Percentiles rank a stretch among this genome's conserved stretches.
phyloP scores from a whole-genome alignment of 169 alveolate species.

The Cyclospora cayetanensis region DNA sequence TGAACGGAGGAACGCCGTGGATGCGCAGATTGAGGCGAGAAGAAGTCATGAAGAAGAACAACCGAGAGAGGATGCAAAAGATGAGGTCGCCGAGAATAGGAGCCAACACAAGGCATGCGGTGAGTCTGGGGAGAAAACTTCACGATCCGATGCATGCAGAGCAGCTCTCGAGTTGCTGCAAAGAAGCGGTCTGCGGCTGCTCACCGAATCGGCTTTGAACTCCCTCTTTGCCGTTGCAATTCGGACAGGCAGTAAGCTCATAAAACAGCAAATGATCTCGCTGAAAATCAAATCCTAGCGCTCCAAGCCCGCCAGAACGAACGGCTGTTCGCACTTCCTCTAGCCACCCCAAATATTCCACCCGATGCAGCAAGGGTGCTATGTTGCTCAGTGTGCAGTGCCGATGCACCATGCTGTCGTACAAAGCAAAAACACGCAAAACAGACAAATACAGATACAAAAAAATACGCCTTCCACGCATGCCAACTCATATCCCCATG shows the following conservation, averaged over 20 bases:
- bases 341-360: slow-evolving; percentile 17
- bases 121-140: too few relatives aligned
- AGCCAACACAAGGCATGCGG: too few relatives aligned
- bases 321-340: slow-evolving; percentile 1
- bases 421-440: background rate
- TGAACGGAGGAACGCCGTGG: background rate
- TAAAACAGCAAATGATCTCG: slow-evolving; percentile 21
- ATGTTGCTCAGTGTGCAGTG: background rate
- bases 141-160: too few relatives aligned
- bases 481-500: background rate
- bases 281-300: slow-evolving; percentile 20
- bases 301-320: background rate
- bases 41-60: background rate
- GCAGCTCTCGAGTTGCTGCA: background rate
- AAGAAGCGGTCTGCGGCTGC: background rate
- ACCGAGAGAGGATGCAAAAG: too few relatives aligned
- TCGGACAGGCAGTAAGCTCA: slow-evolving; percentile 38
- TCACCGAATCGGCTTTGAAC: slow-evolving; percentile 10
- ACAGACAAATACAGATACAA: background rate
- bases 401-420: background rate
- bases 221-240: slow-evolving; percentile 36
- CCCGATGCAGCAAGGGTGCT: background rate
- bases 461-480: too few relatives aligned
- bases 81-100: too few relatives aligned
- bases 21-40: background rate